Base-by-base conservation (phyloP, 2,329 filamentous ascomycete genomes). In the Cladosporium sp. region DNA sequence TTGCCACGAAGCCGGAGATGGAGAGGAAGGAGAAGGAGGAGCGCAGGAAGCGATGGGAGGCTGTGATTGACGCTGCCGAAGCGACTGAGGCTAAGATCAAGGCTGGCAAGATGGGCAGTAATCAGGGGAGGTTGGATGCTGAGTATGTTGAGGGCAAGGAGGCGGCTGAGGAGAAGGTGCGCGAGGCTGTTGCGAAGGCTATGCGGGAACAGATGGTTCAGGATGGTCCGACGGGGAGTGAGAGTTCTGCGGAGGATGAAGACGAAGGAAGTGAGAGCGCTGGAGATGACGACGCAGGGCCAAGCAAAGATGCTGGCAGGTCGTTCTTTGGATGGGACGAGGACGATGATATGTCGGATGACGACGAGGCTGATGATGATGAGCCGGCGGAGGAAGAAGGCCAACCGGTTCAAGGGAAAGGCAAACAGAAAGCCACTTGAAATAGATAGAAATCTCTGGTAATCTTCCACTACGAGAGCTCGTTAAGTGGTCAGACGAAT, bases 141-240 rank as follows among this genome's bases (percentile, higher is more conserved):
- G 87, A 92, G 66, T 98, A 92, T 90, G 84, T 97, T 38, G 93
- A 98, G 68, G 86, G 89, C 59, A 95, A 95, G 70, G 91, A 96
- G 62, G 90, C 95, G 66, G 87, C 86, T 22, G 85, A 82, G 59
- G 89, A 95, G 72, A 86, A 87, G 69, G 92, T 90, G 0, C 76
- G 87, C 38, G 83, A 88, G 61, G 87, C 87, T 3, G 86, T 92
- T 5, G 66, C 86, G 41, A 81, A 80, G 45, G 85, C 83, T 7
- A 84, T 90, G 74, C 84, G 82, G 69, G 74, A 77, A 13, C 83
- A 83, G 2, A 54, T 61, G 54, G 75, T 77, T 50, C 82, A 80
- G 64, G 80, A 76, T 56, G 57, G 43, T 56, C 59, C 59, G 49
- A 70, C 68, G 37, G 69, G 67, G 11, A 67, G 61, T 56, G 73